Evolutionary conservation across 1,284 basidiomycete species (phyloP), one percentile per base, ranked within the genome.

Genomic region (Mycosarcoma mackinlayi): DNA sequence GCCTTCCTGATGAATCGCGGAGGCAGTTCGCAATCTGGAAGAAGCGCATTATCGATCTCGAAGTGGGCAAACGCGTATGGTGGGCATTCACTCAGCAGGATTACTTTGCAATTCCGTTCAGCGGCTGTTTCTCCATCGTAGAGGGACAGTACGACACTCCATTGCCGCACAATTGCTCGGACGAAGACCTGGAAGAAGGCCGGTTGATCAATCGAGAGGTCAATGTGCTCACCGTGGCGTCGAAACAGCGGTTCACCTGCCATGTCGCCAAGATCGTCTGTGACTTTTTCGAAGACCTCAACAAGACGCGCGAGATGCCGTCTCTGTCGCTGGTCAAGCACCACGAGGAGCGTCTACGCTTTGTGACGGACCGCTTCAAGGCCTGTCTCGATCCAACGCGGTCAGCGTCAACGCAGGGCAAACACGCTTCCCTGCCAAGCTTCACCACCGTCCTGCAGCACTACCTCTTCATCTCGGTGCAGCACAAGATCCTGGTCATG

Each of bases 41-140:
- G 40, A 65, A 62, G 41, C 67, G 63, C 41, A 70, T 74, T 46
- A 58, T 74, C 33, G 61, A 64, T 51, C 60, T 74, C 35, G 71
- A 74, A 39, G 63, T 74, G 9, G 71, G 71, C 40, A 74, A 74
- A 41, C 58, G 71, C 6, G 71, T 74, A 4, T 74, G 71, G 71
- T 74, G 71, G 71, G 67, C 71, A 5, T 66, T 71, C 19, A 66
- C 64, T 4, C 71, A 74, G 46, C 71, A 74, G 31, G 71, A 71
- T 38, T 74, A 74, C 24, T 74, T 74, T 38, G 71, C 71, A 1
- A 74, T 74, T 18, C 67, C 71, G 2, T 74, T 71, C 46, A 64
- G 71, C 30, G 71, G 71, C 16, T 64, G 61, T 25, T 66, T 61
- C 39, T 69, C 61, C 14, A 65, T 74, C 40, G 57, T 66, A 8